These are phyloP conservation scores for Willaertia magna DNA, from an alignment of 208 protist species.

Conservation along the genomic window DNA sequence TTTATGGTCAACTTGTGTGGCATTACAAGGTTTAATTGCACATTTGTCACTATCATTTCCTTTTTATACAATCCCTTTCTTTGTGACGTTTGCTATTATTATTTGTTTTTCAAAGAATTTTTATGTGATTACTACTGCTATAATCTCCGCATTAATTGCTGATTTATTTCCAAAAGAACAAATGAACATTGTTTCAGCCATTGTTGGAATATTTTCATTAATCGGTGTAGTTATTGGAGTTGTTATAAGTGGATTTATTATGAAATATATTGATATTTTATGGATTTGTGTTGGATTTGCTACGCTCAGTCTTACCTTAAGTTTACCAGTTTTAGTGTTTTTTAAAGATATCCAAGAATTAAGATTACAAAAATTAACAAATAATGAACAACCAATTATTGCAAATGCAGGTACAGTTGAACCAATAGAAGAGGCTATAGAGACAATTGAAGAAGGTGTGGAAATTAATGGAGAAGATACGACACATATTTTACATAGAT, in stretches of 20 bases:
- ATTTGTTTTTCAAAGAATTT: background rate
- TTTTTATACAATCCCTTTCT: background rate
- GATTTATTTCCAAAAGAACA: background rate
- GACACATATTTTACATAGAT: background rate
- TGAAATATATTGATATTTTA: background rate
- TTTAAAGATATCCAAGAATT: background rate
- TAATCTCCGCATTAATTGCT: background rate
- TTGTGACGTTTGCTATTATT: background rate
- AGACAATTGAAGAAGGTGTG: background rate
- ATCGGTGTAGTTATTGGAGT: background rate
- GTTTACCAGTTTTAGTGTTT: background rate
- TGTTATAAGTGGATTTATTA: background rate
- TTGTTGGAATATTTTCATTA: background rate
- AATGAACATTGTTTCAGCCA: background rate
- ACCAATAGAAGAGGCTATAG: background rate
- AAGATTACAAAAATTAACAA: background rate
- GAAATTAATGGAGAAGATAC: background rate
- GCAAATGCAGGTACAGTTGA: no score
- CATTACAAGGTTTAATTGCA: background rate
- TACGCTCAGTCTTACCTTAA: background rate
- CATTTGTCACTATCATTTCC: background rate
- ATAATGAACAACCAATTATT: no score
- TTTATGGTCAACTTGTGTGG: background rate
- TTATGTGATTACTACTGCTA: background rate
- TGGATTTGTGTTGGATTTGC: background rate